Percentiles rank a stretch among this genome's conserved stretches.
Evolutionary conservation across 2,329 filamentous ascomycete species (phyloP).

Genomic region (Monosporascus sp.): DNA sequence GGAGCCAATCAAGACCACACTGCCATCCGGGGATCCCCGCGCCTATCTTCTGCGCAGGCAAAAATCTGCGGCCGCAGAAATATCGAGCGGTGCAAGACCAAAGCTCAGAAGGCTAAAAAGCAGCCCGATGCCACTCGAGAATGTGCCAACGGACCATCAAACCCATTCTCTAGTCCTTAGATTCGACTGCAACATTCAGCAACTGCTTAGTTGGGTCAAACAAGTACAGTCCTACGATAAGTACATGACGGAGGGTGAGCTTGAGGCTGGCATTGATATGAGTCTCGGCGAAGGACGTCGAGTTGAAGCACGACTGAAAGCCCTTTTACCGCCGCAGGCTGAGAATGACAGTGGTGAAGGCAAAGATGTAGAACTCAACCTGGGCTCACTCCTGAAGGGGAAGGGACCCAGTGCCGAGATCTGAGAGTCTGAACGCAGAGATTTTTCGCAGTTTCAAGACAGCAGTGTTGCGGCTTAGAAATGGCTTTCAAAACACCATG

Average conservation of each 20-base stretch:
- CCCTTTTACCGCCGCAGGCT: conserved; percentile 11
- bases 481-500: neutral
- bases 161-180: conserved; percentile 11
- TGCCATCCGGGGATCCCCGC: conserved; percentile 23
- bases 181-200: conserved; percentile 4
- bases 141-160: conserved; percentile 13
- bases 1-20: conserved; percentile 22
- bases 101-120: conserved; percentile 24
- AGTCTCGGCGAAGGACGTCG: conserved; percentile 14
- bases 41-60: conserved; percentile 28
- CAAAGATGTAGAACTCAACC: conserved; percentile 7
- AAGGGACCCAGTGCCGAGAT: conserved; percentile 4
- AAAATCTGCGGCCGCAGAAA: conserved; percentile 21
- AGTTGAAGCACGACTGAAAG: conserved; percentile 19
- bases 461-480: neutral
- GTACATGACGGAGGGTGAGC: conserved; percentile 18
- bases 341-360: neutral
- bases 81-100: conserved; percentile 2
- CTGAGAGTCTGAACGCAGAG: neutral
- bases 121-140: conserved; percentile 24
- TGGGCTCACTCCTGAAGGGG: conserved; percentile 16
- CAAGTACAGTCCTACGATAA: conserved; percentile 15
- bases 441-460: neutral
- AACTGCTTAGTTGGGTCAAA: conserved; percentile 7
- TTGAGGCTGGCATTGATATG: conserved; percentile 24